Conservation (phyloP, 2,329 filamentous ascomycete genomes). For the Colletotrichum sp. region DNA sequence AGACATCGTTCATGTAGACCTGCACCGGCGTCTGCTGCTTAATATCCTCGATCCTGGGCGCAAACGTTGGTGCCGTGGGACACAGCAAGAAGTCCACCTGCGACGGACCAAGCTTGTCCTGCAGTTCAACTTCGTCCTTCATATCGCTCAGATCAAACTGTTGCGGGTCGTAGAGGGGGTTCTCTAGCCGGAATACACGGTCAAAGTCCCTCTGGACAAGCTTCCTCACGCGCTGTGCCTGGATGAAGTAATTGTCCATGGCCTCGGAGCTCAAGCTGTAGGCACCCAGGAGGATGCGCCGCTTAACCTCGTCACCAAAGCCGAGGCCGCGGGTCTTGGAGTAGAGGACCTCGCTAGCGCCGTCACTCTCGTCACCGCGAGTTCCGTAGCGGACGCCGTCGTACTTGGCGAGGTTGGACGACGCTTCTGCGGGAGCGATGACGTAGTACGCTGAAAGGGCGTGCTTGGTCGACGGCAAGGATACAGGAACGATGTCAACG, state of each 20-base stretch:
- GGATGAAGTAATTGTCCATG: constrained; percentile 95
- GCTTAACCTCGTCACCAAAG: constrained; percentile 84
- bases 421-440: constrained; percentile 91
- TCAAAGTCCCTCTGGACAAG: constrained; percentile 90
- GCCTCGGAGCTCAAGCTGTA: constrained; percentile 90
- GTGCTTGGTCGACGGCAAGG: constrained; percentile 81
- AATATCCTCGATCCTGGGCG: constrained; percentile 69
- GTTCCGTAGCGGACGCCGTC: constrained; percentile 93
- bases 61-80: constrained; percentile 81
- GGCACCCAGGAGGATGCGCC: constrained; percentile 86
- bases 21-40: constrained; percentile 65
- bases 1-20: constrained; percentile 90
- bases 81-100: constrained; percentile 87
- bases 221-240: constrained; percentile 86
- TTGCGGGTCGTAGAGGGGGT: constrained; percentile 65
- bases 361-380: constrained; percentile 56
- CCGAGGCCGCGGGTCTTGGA: constrained; percentile 74
- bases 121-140: constrained; percentile 53
- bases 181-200: constrained; percentile 70
- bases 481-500: constrained; percentile 75
- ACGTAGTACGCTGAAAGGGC: constrained; percentile 95
- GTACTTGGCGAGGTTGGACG: constrained; percentile 95
- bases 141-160: constrained; percentile 67
- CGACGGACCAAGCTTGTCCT: constrained; percentile 61
- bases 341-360: constrained; percentile 71